Evolutionary conservation across 1,284 basidiomycete genomes (phyloP).

Genomic region (Tilletiaria anomala): DNA sequence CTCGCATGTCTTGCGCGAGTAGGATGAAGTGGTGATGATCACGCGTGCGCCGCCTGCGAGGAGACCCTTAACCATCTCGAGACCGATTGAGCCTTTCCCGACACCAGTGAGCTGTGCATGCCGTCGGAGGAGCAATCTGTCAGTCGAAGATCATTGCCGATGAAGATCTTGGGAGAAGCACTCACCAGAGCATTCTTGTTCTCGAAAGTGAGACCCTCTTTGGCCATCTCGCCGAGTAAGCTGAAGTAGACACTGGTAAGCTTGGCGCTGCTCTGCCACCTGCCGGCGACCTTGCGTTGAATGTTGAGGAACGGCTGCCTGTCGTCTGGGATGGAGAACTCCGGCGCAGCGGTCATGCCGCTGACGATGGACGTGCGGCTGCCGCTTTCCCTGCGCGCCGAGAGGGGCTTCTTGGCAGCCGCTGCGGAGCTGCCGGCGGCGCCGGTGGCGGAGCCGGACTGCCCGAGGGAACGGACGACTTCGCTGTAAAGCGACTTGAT

Average conservation of each 20-base stretch:
- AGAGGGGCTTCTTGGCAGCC: too few species aligned
- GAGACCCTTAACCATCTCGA: conserved; percentile 91
- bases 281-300: conserved; percentile 89
- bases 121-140: too few species aligned
- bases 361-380: conserved; percentile 42
- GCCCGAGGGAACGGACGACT: conserved; percentile 58
- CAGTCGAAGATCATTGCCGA: too few species aligned
- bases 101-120: conserved; percentile 93
- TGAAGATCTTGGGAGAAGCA: not conserved
- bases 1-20: conserved; percentile 59
- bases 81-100: conserved; percentile 90
- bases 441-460: too few species aligned
- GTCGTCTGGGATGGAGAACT: conserved; percentile 43
- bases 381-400: too few species aligned
- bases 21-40: conserved; percentile 71
- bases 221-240: conserved; percentile 91
- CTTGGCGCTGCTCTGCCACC: conserved; percentile 94
- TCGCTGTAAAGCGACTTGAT: conserved; percentile 95
- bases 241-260: conserved; percentile 69
- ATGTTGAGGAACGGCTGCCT: conserved; percentile 87
- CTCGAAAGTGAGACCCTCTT: conserved; percentile 91
- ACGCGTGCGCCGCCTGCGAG: conserved; percentile 90
- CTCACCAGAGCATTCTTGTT: conserved; percentile 77
- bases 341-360: conserved; percentile 53
- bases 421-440: too few species aligned